phyloP scores from a whole-genome alignment of 768 basidiomycete genomes.

The Pholiota microspora region DNA sequence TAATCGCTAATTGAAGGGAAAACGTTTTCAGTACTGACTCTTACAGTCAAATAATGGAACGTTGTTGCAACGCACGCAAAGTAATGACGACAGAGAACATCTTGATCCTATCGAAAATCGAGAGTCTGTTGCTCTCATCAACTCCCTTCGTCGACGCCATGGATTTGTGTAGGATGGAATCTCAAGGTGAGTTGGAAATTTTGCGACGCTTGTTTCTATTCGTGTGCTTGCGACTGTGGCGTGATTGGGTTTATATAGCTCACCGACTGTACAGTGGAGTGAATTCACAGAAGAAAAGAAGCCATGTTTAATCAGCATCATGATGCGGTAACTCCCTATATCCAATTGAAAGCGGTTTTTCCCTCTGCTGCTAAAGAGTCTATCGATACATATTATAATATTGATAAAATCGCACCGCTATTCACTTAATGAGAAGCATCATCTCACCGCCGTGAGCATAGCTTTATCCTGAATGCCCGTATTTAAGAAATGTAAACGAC shows the following conservation, averaged over 20 bases:
- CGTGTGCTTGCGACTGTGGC: too few species aligned
- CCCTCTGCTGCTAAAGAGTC: neutral
- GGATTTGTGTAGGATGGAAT: neutral
- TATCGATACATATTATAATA: too few species aligned
- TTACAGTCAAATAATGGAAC: neutral
- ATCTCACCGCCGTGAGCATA: neutral
- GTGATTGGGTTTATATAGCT: neutral
- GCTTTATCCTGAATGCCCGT: neutral
- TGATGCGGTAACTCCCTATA: neutral
- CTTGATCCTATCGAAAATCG: conserved; percentile 7
- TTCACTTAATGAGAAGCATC: neutral
- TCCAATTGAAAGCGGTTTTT: neutral
- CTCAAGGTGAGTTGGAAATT: neutral
- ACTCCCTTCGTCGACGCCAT: conserved; percentile 1
- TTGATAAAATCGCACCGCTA: too few species aligned
- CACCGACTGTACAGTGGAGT: neutral
- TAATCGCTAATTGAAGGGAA: conserved; percentile 8
- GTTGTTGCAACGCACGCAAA: neutral
- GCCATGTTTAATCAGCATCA: neutral
- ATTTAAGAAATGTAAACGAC: neutral
- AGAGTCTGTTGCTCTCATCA: conserved; percentile 4
- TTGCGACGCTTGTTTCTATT: too few species aligned
- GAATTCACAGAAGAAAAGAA: neutral
- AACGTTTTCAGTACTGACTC: neutral
- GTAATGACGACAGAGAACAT: neutral